Conservation (phyloP, 305 asterid genomes). For the Fraxinus baroniana region DNA sequence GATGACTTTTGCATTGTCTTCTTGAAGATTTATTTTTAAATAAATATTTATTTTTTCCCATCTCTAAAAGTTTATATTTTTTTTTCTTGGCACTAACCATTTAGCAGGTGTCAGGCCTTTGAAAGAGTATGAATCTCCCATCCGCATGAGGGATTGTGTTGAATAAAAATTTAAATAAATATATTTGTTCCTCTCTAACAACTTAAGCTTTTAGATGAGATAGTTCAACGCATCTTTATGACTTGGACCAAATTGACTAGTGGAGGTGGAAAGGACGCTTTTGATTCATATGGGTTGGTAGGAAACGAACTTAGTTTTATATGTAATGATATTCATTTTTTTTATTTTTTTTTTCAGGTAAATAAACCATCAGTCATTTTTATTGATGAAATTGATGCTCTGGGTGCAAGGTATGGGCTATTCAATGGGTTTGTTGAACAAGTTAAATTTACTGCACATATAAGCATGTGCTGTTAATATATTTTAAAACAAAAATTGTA, state of each 20-base stretch:
- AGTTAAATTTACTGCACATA: background rate
- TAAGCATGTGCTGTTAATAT: background rate
- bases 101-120: background rate
- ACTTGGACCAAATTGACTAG: background rate
- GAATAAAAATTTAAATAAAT: background rate
- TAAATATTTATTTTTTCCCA: background rate
- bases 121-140: background rate
- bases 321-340: background rate
- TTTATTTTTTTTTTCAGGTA: conserved; percentile 62
- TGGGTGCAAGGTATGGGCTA: conserved; percentile 77
- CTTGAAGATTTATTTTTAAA: background rate
- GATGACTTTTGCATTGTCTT: background rate
- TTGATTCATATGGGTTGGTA: background rate
- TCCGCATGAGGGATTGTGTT: background rate
- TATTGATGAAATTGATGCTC: conserved; percentile 96
- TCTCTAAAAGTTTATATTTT: background rate
- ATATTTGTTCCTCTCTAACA: background rate
- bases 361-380: conserved; percentile 94
- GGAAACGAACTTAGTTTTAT: background rate
- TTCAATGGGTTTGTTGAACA: conserved; percentile 13
- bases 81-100: background rate
- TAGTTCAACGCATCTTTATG: background rate
- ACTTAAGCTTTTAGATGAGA: background rate
- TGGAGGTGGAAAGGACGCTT: background rate
- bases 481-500: background rate